Evolutionary conservation across 768 basidiomycete species (phyloP).

Genomic region (Mycena belliarum): DNA sequence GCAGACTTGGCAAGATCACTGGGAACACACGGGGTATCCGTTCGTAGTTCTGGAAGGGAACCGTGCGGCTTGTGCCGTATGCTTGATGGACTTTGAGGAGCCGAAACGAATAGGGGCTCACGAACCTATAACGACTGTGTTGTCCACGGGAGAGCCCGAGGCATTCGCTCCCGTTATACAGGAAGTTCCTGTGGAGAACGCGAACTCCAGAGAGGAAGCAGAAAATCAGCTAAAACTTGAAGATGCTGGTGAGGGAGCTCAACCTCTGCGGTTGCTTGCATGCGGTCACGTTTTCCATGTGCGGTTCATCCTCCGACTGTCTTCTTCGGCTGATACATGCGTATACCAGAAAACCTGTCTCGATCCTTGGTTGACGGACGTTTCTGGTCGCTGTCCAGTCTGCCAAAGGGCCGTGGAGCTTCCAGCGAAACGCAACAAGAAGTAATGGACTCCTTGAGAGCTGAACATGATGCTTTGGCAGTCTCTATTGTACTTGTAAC

Average conservation of each 20-base stretch:
- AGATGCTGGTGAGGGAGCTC: constrained; percentile 75
- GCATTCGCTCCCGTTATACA: constrained; percentile 19
- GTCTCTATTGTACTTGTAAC: constrained; percentile 13
- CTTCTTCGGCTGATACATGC: constrained; percentile 14
- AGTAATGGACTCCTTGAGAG: constrained; percentile 27
- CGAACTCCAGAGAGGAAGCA: constrained; percentile 38
- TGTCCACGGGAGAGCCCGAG: constrained; percentile 2
- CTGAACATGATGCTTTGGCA: neutral
- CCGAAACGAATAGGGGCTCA: constrained; percentile 43
- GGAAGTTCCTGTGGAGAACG: constrained; percentile 35
- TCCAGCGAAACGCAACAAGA: constrained; percentile 36
- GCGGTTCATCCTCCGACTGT: constrained; percentile 32
- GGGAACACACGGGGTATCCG: constrained; percentile 76
- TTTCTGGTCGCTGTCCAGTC: constrained; percentile 85
- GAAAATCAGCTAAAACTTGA: constrained; percentile 51
- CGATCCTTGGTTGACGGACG: constrained; percentile 85
- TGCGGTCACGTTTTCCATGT: constrained; percentile 94
- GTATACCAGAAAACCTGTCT: constrained; percentile 74
- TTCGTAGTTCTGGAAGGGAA: constrained; percentile 83
- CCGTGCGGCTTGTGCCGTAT: constrained; percentile 58
- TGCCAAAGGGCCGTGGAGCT: constrained; percentile 77
- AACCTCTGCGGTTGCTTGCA: constrained; percentile 71
- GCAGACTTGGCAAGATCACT: constrained; percentile 73
- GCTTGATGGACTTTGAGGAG: constrained; percentile 83
- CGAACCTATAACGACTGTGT: constrained; percentile 5